Base-by-base conservation (phyloP, 2,329 filamentous ascomycete species). In the Fusarium citri region DNA sequence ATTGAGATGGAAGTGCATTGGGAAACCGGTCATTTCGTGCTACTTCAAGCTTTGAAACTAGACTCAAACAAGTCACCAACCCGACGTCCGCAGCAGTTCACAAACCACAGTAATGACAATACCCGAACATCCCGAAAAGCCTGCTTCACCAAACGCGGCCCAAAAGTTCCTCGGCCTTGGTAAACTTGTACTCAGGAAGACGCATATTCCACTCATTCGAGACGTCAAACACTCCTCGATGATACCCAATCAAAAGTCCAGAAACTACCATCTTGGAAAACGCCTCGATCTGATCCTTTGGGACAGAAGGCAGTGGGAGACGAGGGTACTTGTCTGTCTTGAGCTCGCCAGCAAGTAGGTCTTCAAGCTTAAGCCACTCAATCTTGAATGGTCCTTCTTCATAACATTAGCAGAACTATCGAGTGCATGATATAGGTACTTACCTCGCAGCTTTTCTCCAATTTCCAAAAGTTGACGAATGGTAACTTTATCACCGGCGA, bases 351-450 rank as follows among this genome's bases (percentile, higher is more conserved):
- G 50, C 59, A 0, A 5, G 23, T 0, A 64, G 30, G 1, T 64
- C 61, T 11, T 64, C 43, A 45, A 45, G 26, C 4, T 50, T 64
- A 0, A 64, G 59, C 61, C 61, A 64, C 20, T 64, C 59, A 1
- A 45, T 50, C 5, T 12, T 2, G 1, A 64, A 64, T 2, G 43
- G 37, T 5, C 45, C 20, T 12, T 37, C 60, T 64, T 1, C 0
- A 1, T 3, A 0, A 20, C 3, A 1, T 64, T 4, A 64, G 42
- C 18, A 2, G 22, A 3, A 6, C 1, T 0, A 2, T 22, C 4
- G 0, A 2, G 0, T 6, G 1, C 3, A 2, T 10, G 15, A 2
- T 2, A 6, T 12, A 2, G 6, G 10, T 11, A 0, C 45, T 23
- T 26, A 58, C 61, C 43, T 41, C 37, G 23, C 1, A 58, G 16